Base-by-base conservation (phyloP, 2,329 filamentous ascomycete genomes). In the Dactylellina cionopaga region DNA sequence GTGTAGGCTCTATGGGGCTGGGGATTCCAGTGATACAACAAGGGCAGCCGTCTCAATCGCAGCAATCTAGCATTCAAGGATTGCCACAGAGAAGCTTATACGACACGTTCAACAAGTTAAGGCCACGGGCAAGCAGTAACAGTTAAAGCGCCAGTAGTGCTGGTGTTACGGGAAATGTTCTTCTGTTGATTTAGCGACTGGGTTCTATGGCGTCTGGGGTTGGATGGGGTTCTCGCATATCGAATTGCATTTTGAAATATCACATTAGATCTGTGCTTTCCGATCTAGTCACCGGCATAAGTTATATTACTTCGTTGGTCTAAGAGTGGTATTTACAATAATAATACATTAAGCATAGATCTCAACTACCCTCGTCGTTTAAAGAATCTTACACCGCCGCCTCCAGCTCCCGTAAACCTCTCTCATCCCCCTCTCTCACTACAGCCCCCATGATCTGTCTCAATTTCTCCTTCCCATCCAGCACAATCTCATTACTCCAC, bases 111-210 rank as follows among this genome's bases (percentile, higher is more conserved):
- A 49, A 29, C 10, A 64, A 64, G 51, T 39, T 72, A 31, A 52
- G 68, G 54, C 68, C 68, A n/a, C 39, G 68, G 24, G 68, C 68
- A 31, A 72, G 68, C n/a, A 72, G 68, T 33, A 65, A 65, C n/a
- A 44, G 51, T 25, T 19, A 46, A 31, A 17, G 22, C 2, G 24
- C 2, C 19, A 19, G 29, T 13, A 5, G 9, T 10, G 29, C 29
- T 35, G n/a, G n/a, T n/a, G n/a, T n/a, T n/a, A n/a, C n/a, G n/a
- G n/a, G n/a, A n/a, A n/a, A n/a, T 52, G n/a, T 25, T 24, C 7
- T n/a, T 11, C 17, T 27, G 27, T n/a, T 24, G 10, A 10, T 39
- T 54, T 54, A 54, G 49, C 49, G 49, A 33, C 24, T 19, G 19
- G 37, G 7, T 52, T 22, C 2, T 19, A 2, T 52, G 44, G 44